Percentiles rank a stretch among this genome's conserved stretches.
phyloP scores from a whole-genome alignment of 352 stramenopile species.

The Pilasporangium apinafurcum region DNA sequence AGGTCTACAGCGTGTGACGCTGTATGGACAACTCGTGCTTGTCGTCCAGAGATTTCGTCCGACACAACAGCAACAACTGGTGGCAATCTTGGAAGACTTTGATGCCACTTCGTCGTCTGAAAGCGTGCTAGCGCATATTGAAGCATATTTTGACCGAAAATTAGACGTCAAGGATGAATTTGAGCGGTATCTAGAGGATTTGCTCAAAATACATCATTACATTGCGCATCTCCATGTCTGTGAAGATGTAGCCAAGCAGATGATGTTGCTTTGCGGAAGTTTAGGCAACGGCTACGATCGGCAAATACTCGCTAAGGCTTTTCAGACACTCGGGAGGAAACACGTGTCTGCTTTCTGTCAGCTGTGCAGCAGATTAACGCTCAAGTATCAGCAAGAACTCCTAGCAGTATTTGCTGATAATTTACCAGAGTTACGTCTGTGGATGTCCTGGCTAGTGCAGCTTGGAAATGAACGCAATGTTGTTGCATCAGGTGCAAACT shows the following conservation, averaged over 20 bases:
- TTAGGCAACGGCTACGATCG: constrained; percentile 39
- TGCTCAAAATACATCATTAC: constrained; percentile 54
- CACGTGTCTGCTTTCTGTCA: constrained; percentile 27
- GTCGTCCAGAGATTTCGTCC: constrained; percentile 32
- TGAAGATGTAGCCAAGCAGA: constrained; percentile 6
- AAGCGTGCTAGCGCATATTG: constrained; percentile 19
- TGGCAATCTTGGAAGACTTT: constrained; percentile 17
- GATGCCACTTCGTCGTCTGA: not conserved
- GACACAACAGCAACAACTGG: constrained; percentile 33
- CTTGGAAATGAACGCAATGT: constrained; percentile 4
- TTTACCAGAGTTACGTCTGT: constrained; percentile 28
- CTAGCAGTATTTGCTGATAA: constrained; percentile 43
- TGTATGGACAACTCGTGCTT: constrained; percentile 24
- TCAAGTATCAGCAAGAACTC: constrained; percentile 50
- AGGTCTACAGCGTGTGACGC: constrained; percentile 22
- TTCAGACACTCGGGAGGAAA: constrained; percentile 35
- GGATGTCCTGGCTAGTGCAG: constrained; percentile 40
- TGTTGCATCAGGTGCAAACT: not conserved
- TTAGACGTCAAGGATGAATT: constrained; percentile 56
- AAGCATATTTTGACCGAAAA: constrained; percentile 40
- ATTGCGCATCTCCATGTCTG: constrained; percentile 29
- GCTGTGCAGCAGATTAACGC: constrained; percentile 24
- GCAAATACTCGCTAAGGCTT: constrained; percentile 37
- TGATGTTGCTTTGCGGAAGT: constrained; percentile 35
- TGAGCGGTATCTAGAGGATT: constrained; percentile 45